These are phyloP conservation scores for Chrysoporthe cubensis DNA, from an alignment of 2,329 filamentous ascomycete genomes.

Conservation along the genomic window DNA sequence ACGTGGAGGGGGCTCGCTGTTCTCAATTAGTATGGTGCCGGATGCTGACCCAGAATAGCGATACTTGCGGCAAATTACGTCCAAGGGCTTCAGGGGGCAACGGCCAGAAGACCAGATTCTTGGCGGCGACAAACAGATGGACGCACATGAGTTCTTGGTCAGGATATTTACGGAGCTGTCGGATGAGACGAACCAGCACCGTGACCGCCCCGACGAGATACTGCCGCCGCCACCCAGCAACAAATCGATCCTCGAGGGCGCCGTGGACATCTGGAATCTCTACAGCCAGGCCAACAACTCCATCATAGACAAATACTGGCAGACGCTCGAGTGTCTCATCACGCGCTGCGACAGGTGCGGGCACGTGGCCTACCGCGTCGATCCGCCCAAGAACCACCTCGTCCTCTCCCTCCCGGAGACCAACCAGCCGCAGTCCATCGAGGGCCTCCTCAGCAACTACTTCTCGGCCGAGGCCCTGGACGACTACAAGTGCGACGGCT, in stretches of 20 bases:
- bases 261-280: constrained; percentile 73
- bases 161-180: constrained; percentile 82
- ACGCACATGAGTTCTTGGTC: constrained; percentile 86
- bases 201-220: constrained; percentile 43
- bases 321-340: constrained; percentile 73
- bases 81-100: constrained; percentile 36
- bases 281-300: constrained; percentile 73
- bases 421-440: constrained; percentile 41
- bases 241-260: constrained; percentile 54
- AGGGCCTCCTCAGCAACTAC: constrained; percentile 72
- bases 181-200: constrained; percentile 75
- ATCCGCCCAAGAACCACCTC: constrained; percentile 57
- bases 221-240: constrained; percentile 29
- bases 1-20: not conserved
- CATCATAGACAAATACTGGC: constrained; percentile 80
- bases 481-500: constrained; percentile 75
- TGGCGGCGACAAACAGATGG: constrained; percentile 79
- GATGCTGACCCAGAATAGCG: constrained; percentile 45
- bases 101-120: constrained; percentile 51
- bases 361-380: constrained; percentile 51
- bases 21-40: not conserved
- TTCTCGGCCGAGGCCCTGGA: constrained; percentile 69
- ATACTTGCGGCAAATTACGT: constrained; percentile 67
- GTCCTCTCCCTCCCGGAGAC: constrained; percentile 45
- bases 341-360: constrained; percentile 67